phyloP scores from a whole-genome alignment of 192 early-diverging fungal species.

The Backusella macrospora region DNA sequence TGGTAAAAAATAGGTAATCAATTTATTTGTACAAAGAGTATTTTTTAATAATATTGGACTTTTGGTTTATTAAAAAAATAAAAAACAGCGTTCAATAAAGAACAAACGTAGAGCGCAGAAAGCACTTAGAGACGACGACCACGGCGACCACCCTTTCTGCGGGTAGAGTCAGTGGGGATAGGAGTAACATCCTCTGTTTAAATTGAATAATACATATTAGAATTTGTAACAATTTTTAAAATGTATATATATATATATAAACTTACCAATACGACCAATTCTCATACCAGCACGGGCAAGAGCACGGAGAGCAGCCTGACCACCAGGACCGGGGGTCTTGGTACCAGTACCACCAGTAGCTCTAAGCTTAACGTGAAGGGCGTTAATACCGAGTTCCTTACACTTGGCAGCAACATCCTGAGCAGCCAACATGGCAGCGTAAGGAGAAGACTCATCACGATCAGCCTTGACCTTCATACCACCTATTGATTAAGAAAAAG shows the following conservation, averaged over 20 bases:
- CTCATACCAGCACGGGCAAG: conserved; percentile 98
- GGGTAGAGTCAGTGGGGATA: conserved; percentile 97
- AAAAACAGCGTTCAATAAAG: not conserved
- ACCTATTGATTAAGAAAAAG: conserved; percentile 58
- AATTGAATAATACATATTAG: conserved; percentile 15
- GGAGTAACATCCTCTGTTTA: conserved; percentile 93
- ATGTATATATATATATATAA: conserved; percentile 18
- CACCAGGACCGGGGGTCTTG: conserved; percentile 98
- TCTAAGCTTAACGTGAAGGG: conserved; percentile 99
- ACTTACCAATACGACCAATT: conserved; percentile 94
- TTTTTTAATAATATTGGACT: not conserved
- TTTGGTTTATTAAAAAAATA: conserved; percentile 3
- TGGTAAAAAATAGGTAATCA: no score
- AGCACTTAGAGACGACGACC: conserved; percentile 92
- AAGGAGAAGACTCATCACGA: conserved; percentile 99
- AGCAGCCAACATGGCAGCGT: conserved; percentile 99
- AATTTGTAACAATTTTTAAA: conserved; percentile 17
- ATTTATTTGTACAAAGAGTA: no score
- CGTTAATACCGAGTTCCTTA: conserved; percentile 99
- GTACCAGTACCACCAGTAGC: conserved; percentile 98
- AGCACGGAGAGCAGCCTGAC: conserved; percentile 96
- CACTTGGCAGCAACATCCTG: conserved; percentile 98
- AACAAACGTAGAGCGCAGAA: not conserved
- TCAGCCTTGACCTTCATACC: conserved; percentile 99
- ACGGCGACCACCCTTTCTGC: conserved; percentile 99